Conservation (phyloP, 2,329 filamentous ascomycete genomes). For the Aspergillus sp. region DNA sequence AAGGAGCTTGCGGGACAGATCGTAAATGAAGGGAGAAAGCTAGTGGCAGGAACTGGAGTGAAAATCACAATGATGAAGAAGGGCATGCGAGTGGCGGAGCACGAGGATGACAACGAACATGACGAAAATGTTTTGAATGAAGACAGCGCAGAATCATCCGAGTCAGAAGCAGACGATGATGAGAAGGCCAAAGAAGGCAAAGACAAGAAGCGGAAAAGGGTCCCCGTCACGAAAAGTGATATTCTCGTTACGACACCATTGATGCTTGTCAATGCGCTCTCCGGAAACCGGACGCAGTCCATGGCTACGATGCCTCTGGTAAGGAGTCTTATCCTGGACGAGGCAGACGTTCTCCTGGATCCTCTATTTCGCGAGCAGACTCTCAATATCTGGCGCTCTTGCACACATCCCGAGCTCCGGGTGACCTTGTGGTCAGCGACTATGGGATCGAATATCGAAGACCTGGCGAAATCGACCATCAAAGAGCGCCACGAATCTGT, state of each 20-base stretch:
- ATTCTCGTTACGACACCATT: conserved; percentile 75
- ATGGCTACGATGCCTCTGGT: conserved; percentile 56
- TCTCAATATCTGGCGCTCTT: conserved; percentile 71
- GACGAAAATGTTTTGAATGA: conserved; percentile 34
- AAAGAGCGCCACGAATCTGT: conserved; percentile 39
- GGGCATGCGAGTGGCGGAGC: conserved; percentile 61
- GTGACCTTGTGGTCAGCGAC: conserved; percentile 92
- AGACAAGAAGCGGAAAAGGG: conserved; percentile 24
- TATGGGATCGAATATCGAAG: conserved; percentile 88
- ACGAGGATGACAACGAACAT: conserved; percentile 26
- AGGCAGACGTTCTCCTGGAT: conserved; percentile 90
- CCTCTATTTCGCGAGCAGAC: conserved; percentile 86
- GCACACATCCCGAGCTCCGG: conserved; percentile 60
- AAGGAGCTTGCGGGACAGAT: conserved; percentile 77
- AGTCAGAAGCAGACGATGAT: conserved; percentile 28
- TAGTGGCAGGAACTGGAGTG: conserved; percentile 67
- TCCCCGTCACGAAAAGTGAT: conserved; percentile 60
- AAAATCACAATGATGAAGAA: conserved; percentile 77
- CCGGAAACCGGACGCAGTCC: conserved; percentile 38
- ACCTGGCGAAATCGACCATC: conserved; percentile 63
- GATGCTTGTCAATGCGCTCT: conserved; percentile 65
- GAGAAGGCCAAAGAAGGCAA: conserved; percentile 18
- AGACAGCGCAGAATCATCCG: conserved; percentile 30
- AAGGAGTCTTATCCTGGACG: conserved; percentile 71
- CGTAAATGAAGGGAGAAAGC: conserved; percentile 71